A percentile compares a stretch with the other conserved stretches of the same genome.
Conservation (phyloP, 352 stramenopile genomes). For the Globisporangium rhizosaccharum region DNA sequence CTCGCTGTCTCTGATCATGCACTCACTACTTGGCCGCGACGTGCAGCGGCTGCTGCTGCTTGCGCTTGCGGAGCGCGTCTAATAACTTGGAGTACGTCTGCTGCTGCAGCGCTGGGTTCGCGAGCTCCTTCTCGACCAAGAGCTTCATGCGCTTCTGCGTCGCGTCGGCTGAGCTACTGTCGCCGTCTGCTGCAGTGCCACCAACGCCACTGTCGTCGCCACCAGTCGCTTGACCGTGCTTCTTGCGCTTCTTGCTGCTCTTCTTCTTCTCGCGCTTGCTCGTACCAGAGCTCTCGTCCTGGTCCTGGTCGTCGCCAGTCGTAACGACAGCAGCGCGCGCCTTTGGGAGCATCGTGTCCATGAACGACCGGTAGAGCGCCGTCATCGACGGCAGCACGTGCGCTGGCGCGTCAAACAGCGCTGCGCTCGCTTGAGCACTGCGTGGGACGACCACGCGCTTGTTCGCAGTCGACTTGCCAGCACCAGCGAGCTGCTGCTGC, state of each 20-base stretch:
- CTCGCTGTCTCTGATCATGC: neutral
- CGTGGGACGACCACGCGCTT: slow-evolving; percentile 10
- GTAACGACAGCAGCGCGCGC: slow-evolving; percentile 17
- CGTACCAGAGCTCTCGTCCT: slow-evolving; percentile 4
- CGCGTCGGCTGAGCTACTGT: slow-evolving; percentile 23
- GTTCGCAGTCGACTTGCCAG: slow-evolving; percentile 18
- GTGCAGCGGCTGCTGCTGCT: slow-evolving; percentile 23
- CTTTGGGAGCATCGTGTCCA: slow-evolving; percentile 85
- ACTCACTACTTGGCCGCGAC: neutral
- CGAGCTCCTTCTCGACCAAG: slow-evolving; percentile 63
- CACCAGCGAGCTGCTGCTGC: slow-evolving; percentile 2
- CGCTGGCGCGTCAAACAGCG: slow-evolving; percentile 71
- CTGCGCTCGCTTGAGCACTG: slow-evolving; percentile 16
- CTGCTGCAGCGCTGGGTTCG: slow-evolving; percentile 45
- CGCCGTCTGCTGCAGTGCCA: neutral
- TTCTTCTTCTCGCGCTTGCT: slow-evolving; percentile 34
- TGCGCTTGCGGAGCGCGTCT: slow-evolving; percentile 54
- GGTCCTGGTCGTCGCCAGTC: slow-evolving; percentile 3
- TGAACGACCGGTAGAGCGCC: slow-evolving; percentile 77
- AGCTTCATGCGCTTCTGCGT: slow-evolving; percentile 59
- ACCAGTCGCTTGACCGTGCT: slow-evolving; percentile 21
- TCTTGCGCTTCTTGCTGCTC: slow-evolving; percentile 64
- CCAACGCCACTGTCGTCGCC: slow-evolving; percentile 20
- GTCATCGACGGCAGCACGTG: slow-evolving; percentile 84
- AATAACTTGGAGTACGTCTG: slow-evolving; percentile 71